Evolutionary conservation across 1,139 yeast species (phyloP).

Genomic region (Taphrina pruni): DNA sequence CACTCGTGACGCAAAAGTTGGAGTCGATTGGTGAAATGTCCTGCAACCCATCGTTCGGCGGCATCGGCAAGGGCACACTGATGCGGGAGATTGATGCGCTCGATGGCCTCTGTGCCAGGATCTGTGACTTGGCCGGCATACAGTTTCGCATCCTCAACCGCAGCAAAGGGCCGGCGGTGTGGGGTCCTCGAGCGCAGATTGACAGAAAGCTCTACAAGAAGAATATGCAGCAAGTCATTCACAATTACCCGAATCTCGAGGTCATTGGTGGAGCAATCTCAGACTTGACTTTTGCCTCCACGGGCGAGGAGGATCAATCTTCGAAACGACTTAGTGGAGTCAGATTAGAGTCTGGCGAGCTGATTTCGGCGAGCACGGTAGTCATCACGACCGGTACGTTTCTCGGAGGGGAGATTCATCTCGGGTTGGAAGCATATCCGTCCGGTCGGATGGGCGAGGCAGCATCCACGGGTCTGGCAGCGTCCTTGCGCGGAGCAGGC

Average conservation of each 20-base stretch:
- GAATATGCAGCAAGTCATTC: slow-evolving; percentile 78
- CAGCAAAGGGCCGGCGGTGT: slow-evolving; percentile 94
- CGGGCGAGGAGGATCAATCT: slow-evolving; percentile 47
- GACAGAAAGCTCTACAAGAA: slow-evolving; percentile 77
- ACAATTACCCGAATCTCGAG: slow-evolving; percentile 63
- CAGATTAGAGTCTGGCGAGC: slow-evolving; percentile 68
- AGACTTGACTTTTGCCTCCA: slow-evolving; percentile 67
- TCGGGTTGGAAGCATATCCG: slow-evolving; percentile 78
- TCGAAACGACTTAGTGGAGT: slow-evolving; percentile 67
- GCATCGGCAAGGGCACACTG: slow-evolving; percentile 95
- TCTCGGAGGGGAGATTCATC: slow-evolving; percentile 89
- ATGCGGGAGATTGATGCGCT: slow-evolving; percentile 92
- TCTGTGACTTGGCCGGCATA: slow-evolving; percentile 91
- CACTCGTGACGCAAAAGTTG: slow-evolving; percentile 76
- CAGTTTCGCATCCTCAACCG: slow-evolving; percentile 86
- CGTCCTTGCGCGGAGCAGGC: slow-evolving; percentile 75
- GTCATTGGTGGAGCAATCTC: slow-evolving; percentile 79
- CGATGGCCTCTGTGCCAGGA: slow-evolving; percentile 84
- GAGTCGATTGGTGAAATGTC: slow-evolving; percentile 66
- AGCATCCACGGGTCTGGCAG: slow-evolving; percentile 86
- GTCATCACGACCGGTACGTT: slow-evolving; percentile 97
- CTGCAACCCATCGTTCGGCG: slow-evolving; percentile 98
- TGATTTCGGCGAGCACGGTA: slow-evolving; percentile 67
- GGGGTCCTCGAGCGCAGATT: slow-evolving; percentile 98
- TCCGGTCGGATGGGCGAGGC: slow-evolving; percentile 94